Base-by-base conservation (phyloP, 2,329 filamentous ascomycete genomes). In the Diplodia intermedia region DNA sequence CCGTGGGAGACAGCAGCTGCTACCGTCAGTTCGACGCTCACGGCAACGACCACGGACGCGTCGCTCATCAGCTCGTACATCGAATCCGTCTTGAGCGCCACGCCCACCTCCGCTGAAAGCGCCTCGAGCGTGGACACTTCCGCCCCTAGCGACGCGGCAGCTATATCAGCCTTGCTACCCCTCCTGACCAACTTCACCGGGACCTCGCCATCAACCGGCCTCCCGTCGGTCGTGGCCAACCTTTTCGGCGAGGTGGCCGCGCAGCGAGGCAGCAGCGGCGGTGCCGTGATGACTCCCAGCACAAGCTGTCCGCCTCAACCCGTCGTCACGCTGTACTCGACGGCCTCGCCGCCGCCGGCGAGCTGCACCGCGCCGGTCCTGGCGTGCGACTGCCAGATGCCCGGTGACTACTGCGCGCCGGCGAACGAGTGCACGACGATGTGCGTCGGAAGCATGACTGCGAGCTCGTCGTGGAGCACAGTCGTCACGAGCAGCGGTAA, bases 121-220 rank as follows among this genome's bases (percentile, higher is more conserved):
- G 33, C 9, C 33, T 12, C 33, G 8, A 12, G 9, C 33, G 33
- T 12, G 11, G 12, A 36, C 33, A 33, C 31, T 33, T 33, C 31
- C 31, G 7, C 31, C 31, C 31, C 31, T 8, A 33, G 5, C 31
- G 5, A 33, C 31, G 31, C 31, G 1, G 79, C 69, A 72, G 74
- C 3, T 78, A 78, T 1, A 77, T 75, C 14, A 76, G 75, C 14
- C 78, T 77, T 0, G 77, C 75, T 15, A 76, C 76, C 14, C 5
- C 31, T 31, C 12, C 12, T 40, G 15, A n/a, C 53, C n/a, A 50
- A 57, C 47, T 33, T 33, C 8, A 33, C 31, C 31, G 8, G 31
- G 31, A 8, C 31, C 8, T 49, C 23, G 40, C 33, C 23, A 23
- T 14, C 26, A 2, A 4, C 26, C 38, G 40, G 56, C 26, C 31